phyloP scores from a whole-genome alignment of 2,329 filamentous ascomycete genomes.

The Aspergillus sp. region DNA sequence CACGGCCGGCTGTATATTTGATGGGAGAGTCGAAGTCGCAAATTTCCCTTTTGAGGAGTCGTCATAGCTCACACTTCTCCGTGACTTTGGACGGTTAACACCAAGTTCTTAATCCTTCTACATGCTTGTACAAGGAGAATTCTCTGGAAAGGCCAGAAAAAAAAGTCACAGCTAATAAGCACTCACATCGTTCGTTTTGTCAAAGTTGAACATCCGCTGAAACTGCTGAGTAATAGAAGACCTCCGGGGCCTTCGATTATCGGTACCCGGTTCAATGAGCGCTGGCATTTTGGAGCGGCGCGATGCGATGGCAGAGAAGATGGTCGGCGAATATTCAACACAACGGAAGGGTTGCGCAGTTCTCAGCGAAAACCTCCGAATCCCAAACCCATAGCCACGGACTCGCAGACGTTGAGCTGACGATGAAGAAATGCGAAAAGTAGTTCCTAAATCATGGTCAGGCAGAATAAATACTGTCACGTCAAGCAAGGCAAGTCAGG shows the following conservation, averaged over 20 bases:
- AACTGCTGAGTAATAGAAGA: slow-evolving; percentile 29
- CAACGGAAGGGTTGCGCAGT: neutral
- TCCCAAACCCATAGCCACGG: neutral
- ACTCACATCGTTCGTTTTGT: slow-evolving; percentile 25
- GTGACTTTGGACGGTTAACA: slow-evolving; percentile 14
- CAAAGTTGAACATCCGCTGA: slow-evolving; percentile 27
- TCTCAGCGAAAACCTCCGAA: neutral
- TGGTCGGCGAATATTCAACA: neutral
- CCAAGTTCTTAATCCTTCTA: neutral
- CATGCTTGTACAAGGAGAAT: neutral
- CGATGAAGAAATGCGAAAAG: neutral
- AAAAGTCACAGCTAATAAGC: neutral
- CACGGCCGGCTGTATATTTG: neutral
- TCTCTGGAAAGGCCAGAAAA: neutral
- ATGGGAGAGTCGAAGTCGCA: neutral
- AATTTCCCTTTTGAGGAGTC: slow-evolving; percentile 1
- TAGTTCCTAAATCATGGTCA: neutral
- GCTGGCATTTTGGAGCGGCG: slow-evolving; percentile 13
- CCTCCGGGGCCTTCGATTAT: slow-evolving; percentile 22
- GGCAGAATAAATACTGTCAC: neutral
- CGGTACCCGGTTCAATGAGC: slow-evolving; percentile 13
- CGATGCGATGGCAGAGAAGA: neutral
- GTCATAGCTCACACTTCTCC: neutral
- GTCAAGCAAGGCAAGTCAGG: neutral
- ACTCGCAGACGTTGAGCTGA: neutral